phyloP scores from a whole-genome alignment of 495 filamentous ascomycete genomes.

The Tuber melanosporum region DNA sequence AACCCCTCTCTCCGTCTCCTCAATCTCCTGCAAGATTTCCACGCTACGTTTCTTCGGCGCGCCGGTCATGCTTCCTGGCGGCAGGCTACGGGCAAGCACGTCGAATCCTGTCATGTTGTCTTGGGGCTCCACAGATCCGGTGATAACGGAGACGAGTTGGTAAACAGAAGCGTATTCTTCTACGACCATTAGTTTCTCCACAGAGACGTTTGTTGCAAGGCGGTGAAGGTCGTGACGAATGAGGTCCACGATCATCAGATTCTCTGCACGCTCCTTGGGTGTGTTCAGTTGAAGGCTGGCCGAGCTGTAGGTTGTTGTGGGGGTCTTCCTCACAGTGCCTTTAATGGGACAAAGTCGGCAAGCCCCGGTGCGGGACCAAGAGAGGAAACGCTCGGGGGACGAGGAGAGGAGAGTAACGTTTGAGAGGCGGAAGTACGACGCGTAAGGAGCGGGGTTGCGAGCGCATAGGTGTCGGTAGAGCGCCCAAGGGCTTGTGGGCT shows the following conservation, averaged over 20 bases:
- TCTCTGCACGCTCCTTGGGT: constrained; percentile 88
- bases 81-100: constrained; percentile 68
- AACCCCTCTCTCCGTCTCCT: constrained; percentile 61
- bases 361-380: constrained; percentile 53
- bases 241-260: constrained; percentile 96
- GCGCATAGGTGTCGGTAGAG: constrained; percentile 64
- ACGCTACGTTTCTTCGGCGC: constrained; percentile 88
- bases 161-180: constrained; percentile 87
- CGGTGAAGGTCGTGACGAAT: constrained; percentile 85
- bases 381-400: constrained; percentile 89
- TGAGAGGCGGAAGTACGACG: constrained; percentile 70
- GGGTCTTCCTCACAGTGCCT: constrained; percentile 75
- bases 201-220: constrained; percentile 61
- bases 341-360: constrained; percentile 83
- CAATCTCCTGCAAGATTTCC: constrained; percentile 66
- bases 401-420: constrained; percentile 65
- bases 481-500: constrained; percentile 52
- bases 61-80: constrained; percentile 91
- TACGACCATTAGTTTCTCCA: constrained; percentile 65
- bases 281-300: constrained; percentile 64
- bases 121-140: constrained; percentile 54
- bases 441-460: constrained; percentile 79
- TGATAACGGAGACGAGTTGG: constrained; percentile 82
- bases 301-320: constrained; percentile 56
- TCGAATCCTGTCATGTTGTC: constrained; percentile 54